Conservation (phyloP, 805 yeast genomes). For the Starmera pachycereana region DNA sequence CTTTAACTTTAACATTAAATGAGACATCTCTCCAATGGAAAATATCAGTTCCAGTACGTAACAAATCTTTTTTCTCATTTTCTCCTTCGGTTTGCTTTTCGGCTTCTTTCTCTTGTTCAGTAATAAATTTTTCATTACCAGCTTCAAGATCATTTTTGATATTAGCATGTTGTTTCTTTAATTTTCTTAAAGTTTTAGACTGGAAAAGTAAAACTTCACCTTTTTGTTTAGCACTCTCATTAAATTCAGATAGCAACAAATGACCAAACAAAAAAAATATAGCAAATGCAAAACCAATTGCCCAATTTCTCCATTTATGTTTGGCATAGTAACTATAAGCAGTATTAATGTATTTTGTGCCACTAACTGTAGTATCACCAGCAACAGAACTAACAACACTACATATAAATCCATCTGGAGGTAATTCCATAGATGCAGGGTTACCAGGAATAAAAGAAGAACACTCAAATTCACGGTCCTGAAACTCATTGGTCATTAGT, state of each 20-base stretch:
- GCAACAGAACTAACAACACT: conserved; percentile 38
- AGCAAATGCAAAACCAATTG: conserved; percentile 43
- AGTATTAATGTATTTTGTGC: conserved; percentile 31
- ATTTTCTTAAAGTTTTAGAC: conserved; percentile 26
- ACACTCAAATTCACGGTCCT: conserved; percentile 25
- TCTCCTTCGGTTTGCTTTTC: conserved; percentile 22
- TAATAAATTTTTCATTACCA: conserved; percentile 3
- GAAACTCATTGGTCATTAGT: conserved; percentile 34
- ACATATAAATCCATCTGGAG: conserved; percentile 29
- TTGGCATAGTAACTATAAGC: conserved; percentile 32
- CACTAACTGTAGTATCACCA: conserved; percentile 36
- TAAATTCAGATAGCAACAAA: conserved; percentile 37
- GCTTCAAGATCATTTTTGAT: conserved; percentile 15
- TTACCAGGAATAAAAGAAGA: conserved; percentile 31
- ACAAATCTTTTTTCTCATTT: conserved; percentile 10
- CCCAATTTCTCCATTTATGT: conserved; percentile 56
- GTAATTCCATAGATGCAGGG: conserved; percentile 24
- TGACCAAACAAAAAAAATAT: conserved; percentile 42
- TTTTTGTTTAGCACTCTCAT: conserved; percentile 44
- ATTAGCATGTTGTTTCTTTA: conserved; percentile 22
- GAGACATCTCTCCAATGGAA: conserved; percentile 67
- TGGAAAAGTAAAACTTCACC: conserved; percentile 55
- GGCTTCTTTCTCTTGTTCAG: conserved; percentile 8
- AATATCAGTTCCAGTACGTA: conserved; percentile 34
- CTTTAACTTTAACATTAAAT: conserved; percentile 53